Base-by-base conservation (phyloP, 257 asterid genomes). In the Solanum pennellii region DNA sequence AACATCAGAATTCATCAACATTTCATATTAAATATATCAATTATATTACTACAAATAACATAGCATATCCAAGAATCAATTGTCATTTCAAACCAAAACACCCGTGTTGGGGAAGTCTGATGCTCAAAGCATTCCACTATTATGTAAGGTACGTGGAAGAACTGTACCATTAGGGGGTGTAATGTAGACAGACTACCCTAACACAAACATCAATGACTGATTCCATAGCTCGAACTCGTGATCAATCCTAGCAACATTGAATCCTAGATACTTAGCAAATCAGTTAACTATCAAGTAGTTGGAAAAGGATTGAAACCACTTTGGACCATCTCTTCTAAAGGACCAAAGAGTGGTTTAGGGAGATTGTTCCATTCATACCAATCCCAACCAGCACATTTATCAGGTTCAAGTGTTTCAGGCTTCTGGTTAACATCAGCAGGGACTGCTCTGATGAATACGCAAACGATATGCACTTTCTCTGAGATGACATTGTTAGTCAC, bases 381-480 rank as follows among this genome's bases (percentile, higher is more conserved):
- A 88, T 92, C 93, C 98, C 98, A 95, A 56, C 98, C 96, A 31
- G 91, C 93, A 76, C 97, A 94, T 86, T 94, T 95, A 27, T 94
- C 95, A 27, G 98, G 96, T 83, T 95, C 98, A 44, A 86, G 89
- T 75, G 92, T 95, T 80, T 73, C 75, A 13, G 98, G 95, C 82
- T 35, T 59, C 85, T 92, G 96, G 39, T 86, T 29, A 0, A 88
- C 87, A 89, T 94, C 92, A 5, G 89, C 88, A 21, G 90, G 82
- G 42, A 20, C 59, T 66, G 94, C 98, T 31, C 94, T 93, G 90
- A 94, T 83, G 65, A 92, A 89, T 83, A 95, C 42, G 27, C 94
- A 92, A 23, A 94, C 94, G 56, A 89, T 31, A 20, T 94, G 98
- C 5, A 86, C 23, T 66, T 85, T 77, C 7, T 62, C 79, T 25